These are phyloP conservation scores for Micractinium sp. DNA, from an alignment of 139 green algal genomes.

Conservation along the genomic window DNA sequence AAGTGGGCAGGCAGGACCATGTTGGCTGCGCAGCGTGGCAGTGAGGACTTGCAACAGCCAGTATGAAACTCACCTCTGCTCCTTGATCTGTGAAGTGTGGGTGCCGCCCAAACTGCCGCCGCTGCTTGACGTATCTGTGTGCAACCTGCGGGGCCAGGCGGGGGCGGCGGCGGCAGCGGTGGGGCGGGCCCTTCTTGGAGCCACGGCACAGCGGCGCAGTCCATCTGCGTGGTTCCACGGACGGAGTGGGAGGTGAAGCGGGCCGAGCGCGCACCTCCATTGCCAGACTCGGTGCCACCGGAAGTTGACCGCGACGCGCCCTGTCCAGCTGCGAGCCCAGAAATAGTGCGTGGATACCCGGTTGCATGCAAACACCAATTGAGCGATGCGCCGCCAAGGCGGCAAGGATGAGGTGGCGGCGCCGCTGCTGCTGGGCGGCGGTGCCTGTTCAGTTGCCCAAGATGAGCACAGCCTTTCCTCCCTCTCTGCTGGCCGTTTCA, in stretches of 20 bases:
- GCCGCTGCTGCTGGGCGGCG: too few relatives aligned
- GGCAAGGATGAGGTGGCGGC: too few relatives aligned
- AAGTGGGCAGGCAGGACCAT: not conserved
- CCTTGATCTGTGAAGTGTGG: constrained; percentile 81
- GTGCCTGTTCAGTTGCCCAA: too few relatives aligned
- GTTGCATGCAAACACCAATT: too few relatives aligned
- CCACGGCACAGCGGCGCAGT: too few relatives aligned
- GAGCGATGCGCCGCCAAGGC: too few relatives aligned
- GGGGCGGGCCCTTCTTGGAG: not conserved
- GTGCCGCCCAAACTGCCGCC: constrained; percentile 89
- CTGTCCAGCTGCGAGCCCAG: too few relatives aligned
- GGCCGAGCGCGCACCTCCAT: not conserved
- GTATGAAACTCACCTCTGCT: constrained; percentile 56
- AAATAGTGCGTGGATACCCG: too few relatives aligned
- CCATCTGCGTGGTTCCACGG: too few relatives aligned
- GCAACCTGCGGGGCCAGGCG: constrained; percentile 69
- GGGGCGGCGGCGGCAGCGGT: not conserved
- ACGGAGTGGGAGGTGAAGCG: not conserved
- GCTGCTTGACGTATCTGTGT: constrained; percentile 80
- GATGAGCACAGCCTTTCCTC: too few relatives aligned
- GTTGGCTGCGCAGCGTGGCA: not conserved
- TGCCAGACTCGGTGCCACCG: not conserved
- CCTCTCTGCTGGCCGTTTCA: too few relatives aligned
- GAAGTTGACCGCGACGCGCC: not conserved
- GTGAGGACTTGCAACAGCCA: not conserved